Base-by-base conservation (phyloP, 495 filamentous ascomycete genomes). In the Tuber umbilicatum region DNA sequence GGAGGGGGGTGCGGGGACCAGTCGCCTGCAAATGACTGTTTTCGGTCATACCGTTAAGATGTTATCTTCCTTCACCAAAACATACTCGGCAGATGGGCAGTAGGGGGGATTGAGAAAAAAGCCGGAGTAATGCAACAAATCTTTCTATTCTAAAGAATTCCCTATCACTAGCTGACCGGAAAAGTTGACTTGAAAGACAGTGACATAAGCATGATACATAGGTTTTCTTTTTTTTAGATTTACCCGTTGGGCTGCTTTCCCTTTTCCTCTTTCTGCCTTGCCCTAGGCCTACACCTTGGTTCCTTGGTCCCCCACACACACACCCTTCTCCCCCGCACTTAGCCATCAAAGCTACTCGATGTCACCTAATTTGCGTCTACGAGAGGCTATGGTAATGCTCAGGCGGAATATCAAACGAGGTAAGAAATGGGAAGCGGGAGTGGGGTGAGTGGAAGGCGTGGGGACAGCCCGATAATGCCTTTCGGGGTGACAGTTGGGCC, bases 361-460 rank as follows among this genome's bases (percentile, higher is more conserved):
- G 38, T 37, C 35, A 37, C 55, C 55, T 27, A 45, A 38, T 43
- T 14, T 27, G 42, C 64, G 67, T 31, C 39, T 27, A 70, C n/a
- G 27, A 45, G 47, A 21, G 6, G 31, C 35, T 38, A 37, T 69
- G 35, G 19, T 68, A 39, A 39, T n/a, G 55, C 64, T 71, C 75
- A 69, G 68, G 23, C 38, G 71, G 55, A 70, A 55, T n/a, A 74
- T 67, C 69, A 74, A 69, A 74, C 71, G 27, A 71, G 60, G 50
- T 50, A 43, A 55, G 68, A 39, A 23, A 78, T 64, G 27, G 27
- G 27, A 19, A 64, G 55, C 31, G n/a, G n/a, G 55, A 19, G 55
- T 27, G 14, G 55, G 55, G 27, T 64, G 55, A 64, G 27, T 12
- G 27, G 55, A 35, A 64, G n/a, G 50, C 7, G 31, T n/a, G 31